Evolutionary conservation across 2,329 filamentous ascomycete genomes (phyloP).

Genomic region (Aspergillus pseudotamarii): DNA sequence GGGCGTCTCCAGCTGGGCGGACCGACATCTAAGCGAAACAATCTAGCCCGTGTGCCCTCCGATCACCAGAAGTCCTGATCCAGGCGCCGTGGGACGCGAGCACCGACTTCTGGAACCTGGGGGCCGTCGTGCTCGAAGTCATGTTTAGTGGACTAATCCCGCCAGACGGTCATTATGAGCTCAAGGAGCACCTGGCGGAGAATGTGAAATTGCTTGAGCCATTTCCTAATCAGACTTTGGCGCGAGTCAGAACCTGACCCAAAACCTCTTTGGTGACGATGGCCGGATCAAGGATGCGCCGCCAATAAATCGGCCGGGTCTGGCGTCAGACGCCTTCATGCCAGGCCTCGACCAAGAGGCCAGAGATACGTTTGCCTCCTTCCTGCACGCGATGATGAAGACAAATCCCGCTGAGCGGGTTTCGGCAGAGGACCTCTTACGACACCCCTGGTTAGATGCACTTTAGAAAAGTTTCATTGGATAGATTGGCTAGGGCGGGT

Average conservation of each 20-base stretch:
- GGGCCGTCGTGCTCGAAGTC: not conserved
- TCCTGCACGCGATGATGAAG: no score
- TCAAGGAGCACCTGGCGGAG: not conserved
- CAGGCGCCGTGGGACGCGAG: not conserved
- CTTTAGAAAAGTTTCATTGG: no score
- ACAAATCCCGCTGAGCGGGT: no score
- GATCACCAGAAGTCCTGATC: not conserved
- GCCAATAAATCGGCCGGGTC: not conserved
- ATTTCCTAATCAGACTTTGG: not conserved
- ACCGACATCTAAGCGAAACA: not conserved
- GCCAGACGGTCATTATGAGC: not conserved
- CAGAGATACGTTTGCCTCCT: no score
- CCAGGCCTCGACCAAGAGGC: no score
- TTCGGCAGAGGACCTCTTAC: no score
- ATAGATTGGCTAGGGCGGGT: no score
- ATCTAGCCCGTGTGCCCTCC: not conserved
- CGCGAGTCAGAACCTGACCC: not conserved
- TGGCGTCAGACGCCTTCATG: not conserved
- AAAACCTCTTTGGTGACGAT: not conserved
- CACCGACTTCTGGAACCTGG: not conserved
- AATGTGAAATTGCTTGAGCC: conserved; percentile 3
- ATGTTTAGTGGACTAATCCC: not conserved
- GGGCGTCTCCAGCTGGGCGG: not conserved
- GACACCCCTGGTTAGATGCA: no score
- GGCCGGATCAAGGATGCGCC: not conserved